Conservation (phyloP, 257 asterid species). For the Verbena officinalis region DNA sequence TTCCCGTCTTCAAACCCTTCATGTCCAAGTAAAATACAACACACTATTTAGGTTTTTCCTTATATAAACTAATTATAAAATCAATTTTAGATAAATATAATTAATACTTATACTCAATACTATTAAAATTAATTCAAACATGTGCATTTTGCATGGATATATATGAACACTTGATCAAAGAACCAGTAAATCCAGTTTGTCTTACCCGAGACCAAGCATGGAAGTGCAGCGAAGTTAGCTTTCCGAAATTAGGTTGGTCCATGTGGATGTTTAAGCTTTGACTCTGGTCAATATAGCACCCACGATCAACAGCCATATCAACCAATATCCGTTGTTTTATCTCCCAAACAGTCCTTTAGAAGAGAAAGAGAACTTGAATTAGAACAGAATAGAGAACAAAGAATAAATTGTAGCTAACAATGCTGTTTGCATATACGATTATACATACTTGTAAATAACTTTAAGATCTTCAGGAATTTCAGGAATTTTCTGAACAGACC, state of each 20-base stretch:
- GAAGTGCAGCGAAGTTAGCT: slow-evolving; percentile 90
- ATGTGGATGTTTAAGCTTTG: slow-evolving; percentile 95
- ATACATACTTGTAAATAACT: slow-evolving; percentile 79
- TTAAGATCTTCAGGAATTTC: slow-evolving; percentile 77
- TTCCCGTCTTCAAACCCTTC: slow-evolving; percentile 45
- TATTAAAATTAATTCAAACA: too few relatives aligned
- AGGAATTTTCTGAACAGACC: slow-evolving; percentile 84
- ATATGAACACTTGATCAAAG: background rate
- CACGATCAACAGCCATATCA: slow-evolving; percentile 98
- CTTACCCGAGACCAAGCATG: slow-evolving; percentile 87
- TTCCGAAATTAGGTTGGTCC: slow-evolving; percentile 88
- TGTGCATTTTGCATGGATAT: too few relatives aligned
- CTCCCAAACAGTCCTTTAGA: slow-evolving; percentile 92
- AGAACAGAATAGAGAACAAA: background rate
- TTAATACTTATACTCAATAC: too few relatives aligned
- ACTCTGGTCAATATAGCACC: slow-evolving; percentile 94
- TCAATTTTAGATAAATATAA: too few relatives aligned
- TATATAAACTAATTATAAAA: too few relatives aligned
- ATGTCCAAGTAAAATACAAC: too few relatives aligned
- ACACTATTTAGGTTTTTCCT: too few relatives aligned
- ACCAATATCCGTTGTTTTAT: slow-evolving; percentile 80
- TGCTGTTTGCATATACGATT: background rate
- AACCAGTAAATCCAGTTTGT: slow-evolving; percentile 1
- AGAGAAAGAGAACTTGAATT: slow-evolving; percentile 8
- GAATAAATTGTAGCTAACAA: slow-evolving; percentile 6